phyloP scores from a whole-genome alignment of 441 rosid species.

The Gossypium schwendimanii region DNA sequence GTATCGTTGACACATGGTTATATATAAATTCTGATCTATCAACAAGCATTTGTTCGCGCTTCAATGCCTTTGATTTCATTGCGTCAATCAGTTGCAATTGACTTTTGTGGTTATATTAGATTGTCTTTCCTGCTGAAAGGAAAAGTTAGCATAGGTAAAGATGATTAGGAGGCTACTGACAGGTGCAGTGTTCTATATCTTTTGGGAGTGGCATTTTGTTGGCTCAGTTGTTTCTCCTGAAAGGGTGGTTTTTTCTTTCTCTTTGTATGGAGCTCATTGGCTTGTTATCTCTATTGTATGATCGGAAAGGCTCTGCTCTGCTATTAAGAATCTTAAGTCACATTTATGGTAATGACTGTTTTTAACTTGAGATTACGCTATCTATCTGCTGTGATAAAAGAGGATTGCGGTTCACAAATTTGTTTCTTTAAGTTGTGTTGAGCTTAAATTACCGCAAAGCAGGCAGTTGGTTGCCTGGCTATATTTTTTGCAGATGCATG shows the following conservation, averaged over 20 bases:
- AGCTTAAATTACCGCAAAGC: not conserved
- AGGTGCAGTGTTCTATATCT: not conserved
- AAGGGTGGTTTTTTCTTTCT: not conserved
- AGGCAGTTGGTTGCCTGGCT: not conserved
- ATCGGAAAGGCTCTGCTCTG: slow-evolving; percentile 2
- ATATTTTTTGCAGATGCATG: not conserved
- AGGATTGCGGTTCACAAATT: not conserved
- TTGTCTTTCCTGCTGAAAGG: not conserved
- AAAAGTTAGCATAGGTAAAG: not conserved
- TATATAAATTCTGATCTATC: not conserved
- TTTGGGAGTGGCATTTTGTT: not conserved
- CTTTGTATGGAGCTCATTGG: not conserved
- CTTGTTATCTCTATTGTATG: not conserved
- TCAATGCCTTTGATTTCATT: not conserved
- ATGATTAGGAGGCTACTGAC: not conserved
- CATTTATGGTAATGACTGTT: not conserved
- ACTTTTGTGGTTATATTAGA: not conserved
- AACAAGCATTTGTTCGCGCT: not conserved
- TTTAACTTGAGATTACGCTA: not conserved
- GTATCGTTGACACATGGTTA: slow-evolving; percentile 1
- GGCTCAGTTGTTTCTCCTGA: not conserved
- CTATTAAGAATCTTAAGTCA: not conserved
- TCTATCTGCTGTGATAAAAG: not conserved
- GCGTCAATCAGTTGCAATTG: not conserved
- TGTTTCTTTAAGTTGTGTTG: not conserved